Evolutionary conservation across 805 yeast species (phyloP).

Genomic region (Allodekkera sacchari): DNA sequence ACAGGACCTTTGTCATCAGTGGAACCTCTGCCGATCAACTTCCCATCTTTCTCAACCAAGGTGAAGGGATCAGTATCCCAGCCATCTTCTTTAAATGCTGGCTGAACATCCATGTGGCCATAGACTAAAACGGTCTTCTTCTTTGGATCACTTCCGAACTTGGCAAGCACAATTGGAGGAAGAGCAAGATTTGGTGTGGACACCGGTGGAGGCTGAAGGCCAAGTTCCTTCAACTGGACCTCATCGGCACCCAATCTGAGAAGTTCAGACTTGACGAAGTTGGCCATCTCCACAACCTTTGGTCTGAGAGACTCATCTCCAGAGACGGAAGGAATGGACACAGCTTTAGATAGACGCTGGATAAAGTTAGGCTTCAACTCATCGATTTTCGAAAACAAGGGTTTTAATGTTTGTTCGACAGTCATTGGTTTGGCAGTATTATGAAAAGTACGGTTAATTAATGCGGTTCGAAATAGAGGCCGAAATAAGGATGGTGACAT

Average conservation of each 20-base stretch:
- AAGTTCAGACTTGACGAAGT: conserved; percentile 67
- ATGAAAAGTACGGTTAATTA: no score
- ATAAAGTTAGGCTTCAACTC: conserved; percentile 70
- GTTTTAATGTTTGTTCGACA: conserved; percentile 21
- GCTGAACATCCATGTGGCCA: conserved; percentile 99
- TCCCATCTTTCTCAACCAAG: conserved; percentile 58
- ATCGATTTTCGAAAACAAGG: conserved; percentile 54
- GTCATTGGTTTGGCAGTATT: conserved; percentile 3
- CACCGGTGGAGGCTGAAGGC: conserved; percentile 91
- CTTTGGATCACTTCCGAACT: conserved; percentile 70
- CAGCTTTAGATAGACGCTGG: conserved; percentile 69
- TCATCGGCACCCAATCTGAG: conserved; percentile 69
- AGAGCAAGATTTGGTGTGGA: conserved; percentile 54
- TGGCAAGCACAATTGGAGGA: conserved; percentile 93
- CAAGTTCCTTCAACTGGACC: conserved; percentile 74
- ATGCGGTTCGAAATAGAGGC: no score
- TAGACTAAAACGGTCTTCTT: conserved; percentile 88
- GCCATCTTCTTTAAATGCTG: conserved; percentile 87
- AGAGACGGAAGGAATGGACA: conserved; percentile 91
- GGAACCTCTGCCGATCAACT: conserved; percentile 86
- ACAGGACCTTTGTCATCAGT: conserved; percentile 99
- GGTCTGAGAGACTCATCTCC: conserved; percentile 86
- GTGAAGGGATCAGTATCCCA: conserved; percentile 92
- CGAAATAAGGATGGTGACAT: no score
- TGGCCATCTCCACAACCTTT: conserved; percentile 82